Conservation (phyloP, 495 filamentous ascomycete species). For the Podospora appendiculata region DNA sequence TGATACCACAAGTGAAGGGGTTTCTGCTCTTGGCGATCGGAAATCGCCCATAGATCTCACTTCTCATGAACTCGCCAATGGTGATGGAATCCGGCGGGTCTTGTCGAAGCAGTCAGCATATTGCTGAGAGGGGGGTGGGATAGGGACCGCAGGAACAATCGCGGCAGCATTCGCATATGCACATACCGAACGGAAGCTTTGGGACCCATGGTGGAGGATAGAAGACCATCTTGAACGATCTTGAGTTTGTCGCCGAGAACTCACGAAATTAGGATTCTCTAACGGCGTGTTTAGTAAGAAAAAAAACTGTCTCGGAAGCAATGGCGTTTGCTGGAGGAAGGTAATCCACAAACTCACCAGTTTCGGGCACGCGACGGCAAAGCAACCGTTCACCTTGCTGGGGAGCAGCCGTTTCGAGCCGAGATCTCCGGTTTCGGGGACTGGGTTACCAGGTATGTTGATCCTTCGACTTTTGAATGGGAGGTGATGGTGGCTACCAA, state of each 20-base stretch:
- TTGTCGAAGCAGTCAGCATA: slow-evolving; percentile 5
- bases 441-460: no score
- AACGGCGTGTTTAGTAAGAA: background rate
- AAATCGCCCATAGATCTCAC: slow-evolving; percentile 62
- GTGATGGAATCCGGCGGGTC: slow-evolving; percentile 69
- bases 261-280: background rate
- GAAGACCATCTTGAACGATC: slow-evolving; percentile 64
- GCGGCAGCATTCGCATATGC: no score
- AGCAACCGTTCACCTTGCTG: no score
- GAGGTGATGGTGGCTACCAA: no score
- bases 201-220: slow-evolving; percentile 61
- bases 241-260: background rate
- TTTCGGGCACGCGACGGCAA: no score
- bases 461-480: no score
- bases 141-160: background rate
- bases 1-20: slow-evolving; percentile 77
- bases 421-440: no score
- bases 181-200: slow-evolving; percentile 50
- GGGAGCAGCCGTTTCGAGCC: no score
- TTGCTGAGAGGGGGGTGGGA: background rate
- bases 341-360: no score
- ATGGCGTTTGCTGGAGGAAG: no score
- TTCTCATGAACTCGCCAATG: slow-evolving; percentile 71
- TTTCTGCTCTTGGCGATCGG: slow-evolving; percentile 56
- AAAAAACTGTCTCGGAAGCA: background rate